Conservation (phyloP, 768 basidiomycete species). For the Cantharellus cinnabarinus region DNA sequence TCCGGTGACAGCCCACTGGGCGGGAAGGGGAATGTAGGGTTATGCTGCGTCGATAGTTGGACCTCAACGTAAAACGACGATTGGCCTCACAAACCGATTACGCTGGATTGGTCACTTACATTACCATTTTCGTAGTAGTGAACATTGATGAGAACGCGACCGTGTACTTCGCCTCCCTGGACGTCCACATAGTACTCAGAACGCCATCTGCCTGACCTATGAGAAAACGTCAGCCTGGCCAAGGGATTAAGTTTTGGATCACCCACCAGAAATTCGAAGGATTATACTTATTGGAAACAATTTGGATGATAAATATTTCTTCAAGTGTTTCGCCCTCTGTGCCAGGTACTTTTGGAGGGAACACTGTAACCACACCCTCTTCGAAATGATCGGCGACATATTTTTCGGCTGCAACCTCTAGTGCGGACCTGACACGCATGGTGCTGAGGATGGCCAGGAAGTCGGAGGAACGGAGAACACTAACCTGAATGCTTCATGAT, state of each 20-base stretch:
- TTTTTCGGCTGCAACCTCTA: conserved; percentile 43
- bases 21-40: conserved; percentile 41
- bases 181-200: conserved; percentile 66
- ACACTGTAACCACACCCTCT: conserved; percentile 58
- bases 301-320: conserved; percentile 42
- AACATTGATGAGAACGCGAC: conserved; percentile 60
- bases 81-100: background rate
- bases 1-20: conserved; percentile 31
- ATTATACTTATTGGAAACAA: conserved; percentile 95
- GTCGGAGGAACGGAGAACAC: background rate
- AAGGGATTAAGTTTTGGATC: background rate
- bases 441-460: background rate
- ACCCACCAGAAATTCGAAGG: conserved; percentile 76
- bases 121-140: conserved; percentile 99
- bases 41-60: conserved; percentile 65
- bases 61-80: conserved; percentile 30
- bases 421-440: conserved; percentile 30
- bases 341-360: conserved; percentile 13
- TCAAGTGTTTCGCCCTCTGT: conserved; percentile 19
- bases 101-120: conserved; percentile 23
- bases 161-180: conserved; percentile 38
- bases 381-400: conserved; percentile 71
- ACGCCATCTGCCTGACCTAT: conserved; percentile 88
- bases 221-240: background rate
- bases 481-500: conserved; percentile 62